Percentiles rank a stretch among this genome's conserved stretches.
Conservation (phyloP, 805 yeast genomes). For the Saccharomycopsis fibuligera region DNA sequence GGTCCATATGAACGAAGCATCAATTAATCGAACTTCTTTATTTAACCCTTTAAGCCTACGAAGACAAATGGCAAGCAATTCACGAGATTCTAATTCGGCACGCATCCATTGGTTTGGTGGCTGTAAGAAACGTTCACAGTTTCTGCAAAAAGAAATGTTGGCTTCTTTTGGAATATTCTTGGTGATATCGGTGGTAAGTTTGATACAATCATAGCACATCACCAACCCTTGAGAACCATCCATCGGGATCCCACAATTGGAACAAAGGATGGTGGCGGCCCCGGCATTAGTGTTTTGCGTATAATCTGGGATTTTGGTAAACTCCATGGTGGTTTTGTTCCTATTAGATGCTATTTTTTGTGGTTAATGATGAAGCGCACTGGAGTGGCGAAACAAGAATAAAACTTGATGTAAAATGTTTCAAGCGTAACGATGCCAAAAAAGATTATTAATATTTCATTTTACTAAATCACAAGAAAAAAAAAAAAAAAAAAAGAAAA, state of each 20-base stretch:
- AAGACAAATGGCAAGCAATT: conserved; percentile 82
- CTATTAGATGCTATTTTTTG: no score
- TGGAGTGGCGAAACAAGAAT: no score
- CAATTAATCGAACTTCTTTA: conserved; percentile 71
- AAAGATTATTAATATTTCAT: no score
- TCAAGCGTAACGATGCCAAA: no score
- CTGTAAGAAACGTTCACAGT: conserved; percentile 91
- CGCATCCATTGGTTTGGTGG: conserved; percentile 93
- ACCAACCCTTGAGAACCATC: conserved; percentile 91
- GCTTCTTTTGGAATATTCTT: conserved; percentile 94
- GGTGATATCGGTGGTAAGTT: conserved; percentile 87
- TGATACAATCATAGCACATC: conserved; percentile 97
- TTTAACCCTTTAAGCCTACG: conserved; percentile 82
- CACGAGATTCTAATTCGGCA: conserved; percentile 89
- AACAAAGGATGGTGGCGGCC: conserved; percentile 87
- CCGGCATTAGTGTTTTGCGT: conserved; percentile 9
- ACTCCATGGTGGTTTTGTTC: conserved; percentile 21
- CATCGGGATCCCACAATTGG: conserved; percentile 98
- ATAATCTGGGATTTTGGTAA: conserved; percentile 19
- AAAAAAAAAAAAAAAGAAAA: no score
- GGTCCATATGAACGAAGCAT: conserved; percentile 96
- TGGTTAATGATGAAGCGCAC: no score
- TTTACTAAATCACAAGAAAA: no score
- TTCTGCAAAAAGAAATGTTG: conserved; percentile 87
- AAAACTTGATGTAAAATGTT: no score